Evolutionary conservation across 176 grass and related monocot genomes (phyloP).

Genomic region (Oryza coarctata): DNA sequence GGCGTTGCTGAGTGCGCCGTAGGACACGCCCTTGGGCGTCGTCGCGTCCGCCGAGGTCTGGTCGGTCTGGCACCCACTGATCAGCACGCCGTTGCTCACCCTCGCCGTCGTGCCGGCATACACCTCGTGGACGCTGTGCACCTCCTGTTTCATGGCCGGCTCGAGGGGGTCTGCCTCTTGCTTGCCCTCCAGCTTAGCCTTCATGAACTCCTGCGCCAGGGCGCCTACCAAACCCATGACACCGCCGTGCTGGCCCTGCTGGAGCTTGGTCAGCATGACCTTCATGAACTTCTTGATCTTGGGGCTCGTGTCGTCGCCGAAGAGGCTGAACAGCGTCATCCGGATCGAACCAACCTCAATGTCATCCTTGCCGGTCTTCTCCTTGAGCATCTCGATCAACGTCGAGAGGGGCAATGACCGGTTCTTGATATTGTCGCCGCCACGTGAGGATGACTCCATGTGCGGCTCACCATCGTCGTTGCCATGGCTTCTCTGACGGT

Average conservation of each 20-base stretch:
- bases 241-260: slow-evolving; percentile 32
- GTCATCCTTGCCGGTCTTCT: slow-evolving; percentile 75
- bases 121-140: slow-evolving; percentile 43
- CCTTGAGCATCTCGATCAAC: slow-evolving; percentile 67
- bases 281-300: slow-evolving; percentile 96
- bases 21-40: slow-evolving; percentile 50
- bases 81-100: slow-evolving; percentile 55
- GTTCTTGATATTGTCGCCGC: slow-evolving; percentile 21
- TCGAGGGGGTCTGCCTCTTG: slow-evolving; percentile 3
- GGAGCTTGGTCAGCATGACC: slow-evolving; percentile 54
- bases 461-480: not conserved
- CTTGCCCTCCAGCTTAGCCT: slow-evolving; percentile 60
- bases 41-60: slow-evolving; percentile 84
- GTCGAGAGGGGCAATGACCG: slow-evolving; percentile 74
- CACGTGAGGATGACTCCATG: not conserved
- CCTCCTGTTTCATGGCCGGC: slow-evolving; percentile 46
- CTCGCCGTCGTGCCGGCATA: slow-evolving; percentile 46
- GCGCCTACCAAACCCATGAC: slow-evolving; percentile 51
- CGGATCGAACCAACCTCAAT: slow-evolving; percentile 76
- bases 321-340: slow-evolving; percentile 69
- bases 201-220: slow-evolving; percentile 71
- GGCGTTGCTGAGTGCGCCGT: slow-evolving; percentile 84
- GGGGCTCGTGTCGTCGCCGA: slow-evolving; percentile 83
- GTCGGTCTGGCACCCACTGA: slow-evolving; percentile 95
- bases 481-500: slow-evolving; percentile 17